Evolutionary conservation across 2,329 filamentous ascomycete genomes (phyloP).

Genomic region (Xylaria sp.): DNA sequence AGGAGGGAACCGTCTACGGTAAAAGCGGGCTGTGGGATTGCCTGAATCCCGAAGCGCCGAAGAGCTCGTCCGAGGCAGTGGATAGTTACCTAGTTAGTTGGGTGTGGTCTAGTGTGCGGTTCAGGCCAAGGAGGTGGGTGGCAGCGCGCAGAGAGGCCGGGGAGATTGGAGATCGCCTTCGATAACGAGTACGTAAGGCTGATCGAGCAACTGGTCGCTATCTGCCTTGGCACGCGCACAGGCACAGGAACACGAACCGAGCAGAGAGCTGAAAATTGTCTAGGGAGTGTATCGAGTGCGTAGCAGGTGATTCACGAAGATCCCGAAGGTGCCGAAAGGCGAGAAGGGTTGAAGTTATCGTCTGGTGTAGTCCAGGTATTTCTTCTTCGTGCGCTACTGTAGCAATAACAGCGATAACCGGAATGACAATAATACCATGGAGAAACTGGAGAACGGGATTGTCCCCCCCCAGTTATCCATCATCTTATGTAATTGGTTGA

Average conservation of each 20-base stretch:
- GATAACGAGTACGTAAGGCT: slow-evolving; percentile 21
- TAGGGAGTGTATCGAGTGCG: not conserved
- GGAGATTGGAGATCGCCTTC: not conserved
- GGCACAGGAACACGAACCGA: slow-evolving; percentile 1
- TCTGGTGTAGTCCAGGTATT: not conserved
- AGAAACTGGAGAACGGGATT: not conserved
- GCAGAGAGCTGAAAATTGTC: not conserved
- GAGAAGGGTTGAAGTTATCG: slow-evolving; percentile 14
- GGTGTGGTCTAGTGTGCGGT: not conserved
- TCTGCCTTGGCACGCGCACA: slow-evolving; percentile 26
- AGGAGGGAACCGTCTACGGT: slow-evolving; percentile 10
- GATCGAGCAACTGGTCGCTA: slow-evolving; percentile 1
- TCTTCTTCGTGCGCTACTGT: not conserved
- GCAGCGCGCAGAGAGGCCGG: not conserved
- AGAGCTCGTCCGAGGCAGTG: not conserved
- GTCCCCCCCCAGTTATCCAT: slow-evolving; percentile 1
- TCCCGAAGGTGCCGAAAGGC: slow-evolving; percentile 36
- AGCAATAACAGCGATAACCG: not conserved
- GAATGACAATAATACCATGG: not conserved
- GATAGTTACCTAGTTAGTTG: not conserved
- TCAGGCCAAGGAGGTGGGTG: not conserved
- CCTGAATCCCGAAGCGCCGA: slow-evolving; percentile 35
- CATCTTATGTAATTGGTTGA: slow-evolving; percentile 23
- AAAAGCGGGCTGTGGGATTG: slow-evolving; percentile 32
- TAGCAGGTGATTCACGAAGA: slow-evolving; percentile 22